phyloP scores from a whole-genome alignment of 495 filamentous ascomycete genomes.

The Chaetomium cochliodes region DNA sequence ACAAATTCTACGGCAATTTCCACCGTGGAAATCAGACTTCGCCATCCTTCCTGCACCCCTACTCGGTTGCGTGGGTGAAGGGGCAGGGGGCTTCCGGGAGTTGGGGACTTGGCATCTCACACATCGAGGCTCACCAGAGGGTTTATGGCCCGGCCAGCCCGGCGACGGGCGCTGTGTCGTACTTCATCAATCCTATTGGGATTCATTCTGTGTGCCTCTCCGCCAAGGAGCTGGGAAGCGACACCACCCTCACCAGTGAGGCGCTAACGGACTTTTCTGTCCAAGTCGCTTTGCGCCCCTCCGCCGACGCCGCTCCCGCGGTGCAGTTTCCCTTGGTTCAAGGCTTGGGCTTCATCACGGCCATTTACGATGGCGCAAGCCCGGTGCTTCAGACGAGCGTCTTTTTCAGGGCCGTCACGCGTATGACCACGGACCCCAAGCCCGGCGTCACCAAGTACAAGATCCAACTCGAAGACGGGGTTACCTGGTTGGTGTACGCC shows the following conservation, averaged over 20 bases:
- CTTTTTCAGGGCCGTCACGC: conserved; percentile 67
- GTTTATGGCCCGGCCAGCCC: conserved; percentile 55
- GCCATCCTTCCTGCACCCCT: conserved; percentile 80
- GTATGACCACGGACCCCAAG: conserved; percentile 54
- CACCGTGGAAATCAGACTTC: conserved; percentile 73
- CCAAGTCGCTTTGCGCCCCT: conserved; percentile 63
- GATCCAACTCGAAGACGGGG: conserved; percentile 66
- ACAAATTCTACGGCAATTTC: conserved; percentile 92
- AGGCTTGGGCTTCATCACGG: conserved; percentile 87
- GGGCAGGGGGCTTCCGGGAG: conserved; percentile 64
- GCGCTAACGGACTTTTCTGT: conserved; percentile 66
- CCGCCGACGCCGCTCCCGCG: conserved; percentile 48
- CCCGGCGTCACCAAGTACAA: conserved; percentile 75
- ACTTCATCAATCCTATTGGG: conserved; percentile 79
- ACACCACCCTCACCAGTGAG: conserved; percentile 62
- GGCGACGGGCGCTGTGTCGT: conserved; percentile 58
- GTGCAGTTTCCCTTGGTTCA: conserved; percentile 83
- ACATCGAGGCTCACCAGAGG: conserved; percentile 63
- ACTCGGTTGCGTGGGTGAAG: conserved; percentile 73
- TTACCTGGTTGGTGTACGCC: conserved; percentile 78
- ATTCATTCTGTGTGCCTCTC: conserved; percentile 79
- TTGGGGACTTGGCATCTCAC: conserved; percentile 75
- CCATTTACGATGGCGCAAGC: conserved; percentile 64
- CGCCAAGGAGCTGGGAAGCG: conserved; percentile 64
- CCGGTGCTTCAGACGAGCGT: conserved; percentile 73